A percentile compares a stretch with the other conserved stretches of the same genome.
Evolutionary conservation across 306 rosid genomes (phyloP).

Genomic region (Fragaria vesca): DNA sequence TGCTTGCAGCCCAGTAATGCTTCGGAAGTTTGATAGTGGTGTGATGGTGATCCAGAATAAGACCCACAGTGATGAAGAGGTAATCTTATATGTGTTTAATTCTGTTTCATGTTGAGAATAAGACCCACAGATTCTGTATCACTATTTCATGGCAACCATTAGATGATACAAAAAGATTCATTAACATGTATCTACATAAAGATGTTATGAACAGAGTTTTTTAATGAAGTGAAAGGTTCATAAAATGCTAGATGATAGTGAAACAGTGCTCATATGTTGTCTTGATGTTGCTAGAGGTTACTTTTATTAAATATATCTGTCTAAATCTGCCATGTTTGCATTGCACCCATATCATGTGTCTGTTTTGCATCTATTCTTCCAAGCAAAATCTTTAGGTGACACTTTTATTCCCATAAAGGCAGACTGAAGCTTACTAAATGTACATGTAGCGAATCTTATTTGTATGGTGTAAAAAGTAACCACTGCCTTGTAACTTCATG

Average conservation of each 20-base stretch:
- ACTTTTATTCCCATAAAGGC: not conserved
- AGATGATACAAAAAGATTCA: not conserved
- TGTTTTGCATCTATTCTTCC: not conserved
- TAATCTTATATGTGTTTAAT: constrained; percentile 17
- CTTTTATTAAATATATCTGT: not conserved
- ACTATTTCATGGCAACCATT: not conserved
- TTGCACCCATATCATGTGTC: not conserved
- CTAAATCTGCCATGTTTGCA: not conserved
- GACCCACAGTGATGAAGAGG: constrained; percentile 92
- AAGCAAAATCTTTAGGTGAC: not conserved
- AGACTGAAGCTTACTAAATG: not conserved
- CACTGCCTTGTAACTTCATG: not conserved
- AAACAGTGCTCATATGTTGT: not conserved
- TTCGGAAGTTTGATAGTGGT: constrained; percentile 95
- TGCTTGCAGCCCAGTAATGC: constrained; percentile 65
- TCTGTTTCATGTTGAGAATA: not conserved
- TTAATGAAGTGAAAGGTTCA: not conserved
- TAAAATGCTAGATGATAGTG: not conserved
- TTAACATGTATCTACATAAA: not conserved
- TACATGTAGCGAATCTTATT: not conserved
- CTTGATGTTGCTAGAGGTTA: not conserved
- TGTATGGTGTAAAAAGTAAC: not conserved
- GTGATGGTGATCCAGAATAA: constrained; percentile 95
- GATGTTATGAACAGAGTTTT: not conserved
- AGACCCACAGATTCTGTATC: not conserved